These are phyloP conservation scores for Hyaloscypha finlandica DNA, from an alignment of 495 filamentous ascomycete genomes.

Conservation along the genomic window DNA sequence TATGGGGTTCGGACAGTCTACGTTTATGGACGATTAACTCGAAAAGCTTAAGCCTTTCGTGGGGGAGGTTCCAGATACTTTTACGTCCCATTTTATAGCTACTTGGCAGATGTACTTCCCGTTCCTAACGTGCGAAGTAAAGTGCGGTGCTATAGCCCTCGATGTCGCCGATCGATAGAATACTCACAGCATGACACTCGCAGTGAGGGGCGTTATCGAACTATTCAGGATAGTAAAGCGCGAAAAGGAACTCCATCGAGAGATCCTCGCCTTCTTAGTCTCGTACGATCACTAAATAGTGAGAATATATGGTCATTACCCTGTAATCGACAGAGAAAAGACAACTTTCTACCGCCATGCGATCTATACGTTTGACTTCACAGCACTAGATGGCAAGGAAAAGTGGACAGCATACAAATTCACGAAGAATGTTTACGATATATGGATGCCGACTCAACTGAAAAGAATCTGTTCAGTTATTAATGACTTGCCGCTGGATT, in stretches of 20 bases:
- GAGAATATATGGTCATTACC: conserved; percentile 1
- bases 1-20: too few relatives aligned
- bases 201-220: not conserved
- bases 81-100: too few relatives aligned
- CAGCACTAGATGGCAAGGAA: not conserved
- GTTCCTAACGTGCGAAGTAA: not conserved
- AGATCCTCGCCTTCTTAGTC: conserved; percentile 5
- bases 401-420: conserved; percentile 3
- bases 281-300: not conserved
- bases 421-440: not conserved
- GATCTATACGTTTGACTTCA: not conserved
- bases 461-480: too few relatives aligned
- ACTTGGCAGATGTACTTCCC: conserved; percentile 6
- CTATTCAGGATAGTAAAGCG: not conserved
- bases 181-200: not conserved
- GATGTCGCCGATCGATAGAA: not conserved
- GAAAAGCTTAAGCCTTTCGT: too few relatives aligned
- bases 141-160: not conserved
- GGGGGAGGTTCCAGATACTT: too few relatives aligned
- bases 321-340: not conserved
- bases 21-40: too few relatives aligned
- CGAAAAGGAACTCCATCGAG: not conserved
- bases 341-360: too few relatives aligned
- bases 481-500: not conserved
- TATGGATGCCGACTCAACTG: conserved; percentile 2